Evolutionary conservation across 257 asterid genomes (phyloP).

Genomic region (Solanum lycopersicoides): DNA sequence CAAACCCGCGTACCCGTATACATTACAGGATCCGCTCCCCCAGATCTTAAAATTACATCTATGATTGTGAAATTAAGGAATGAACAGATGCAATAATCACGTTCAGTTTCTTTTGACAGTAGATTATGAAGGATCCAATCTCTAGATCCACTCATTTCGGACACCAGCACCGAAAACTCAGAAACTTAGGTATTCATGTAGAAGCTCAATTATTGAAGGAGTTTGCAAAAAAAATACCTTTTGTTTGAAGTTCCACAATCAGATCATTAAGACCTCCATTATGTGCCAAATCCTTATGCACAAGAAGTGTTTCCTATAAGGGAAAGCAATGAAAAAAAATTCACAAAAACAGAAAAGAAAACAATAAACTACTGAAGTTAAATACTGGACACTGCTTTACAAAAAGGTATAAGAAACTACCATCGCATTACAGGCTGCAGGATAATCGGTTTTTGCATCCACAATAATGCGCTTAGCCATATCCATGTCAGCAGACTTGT

Average conservation of each 20-base stretch:
- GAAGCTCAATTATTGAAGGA: background rate
- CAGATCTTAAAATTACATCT: background rate
- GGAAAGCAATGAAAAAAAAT: background rate
- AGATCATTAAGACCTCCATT: slow-evolving; percentile 43
- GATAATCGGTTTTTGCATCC: slow-evolving; percentile 76
- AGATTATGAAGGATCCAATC: background rate
- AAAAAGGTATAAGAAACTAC: slow-evolving; percentile 16
- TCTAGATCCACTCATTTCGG: background rate
- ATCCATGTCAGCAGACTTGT: slow-evolving; percentile 61
- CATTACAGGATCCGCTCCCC: background rate
- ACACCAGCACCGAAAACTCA: background rate
- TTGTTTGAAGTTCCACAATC: slow-evolving; percentile 46
- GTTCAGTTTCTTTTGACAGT: background rate
- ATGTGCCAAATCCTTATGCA: slow-evolving; percentile 51
- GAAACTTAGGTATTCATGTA: background rate
- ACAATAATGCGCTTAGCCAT: slow-evolving; percentile 52
- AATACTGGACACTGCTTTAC: background rate
- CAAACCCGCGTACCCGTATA: background rate
- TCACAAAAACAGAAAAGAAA: background rate
- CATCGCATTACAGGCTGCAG: slow-evolving; percentile 89
- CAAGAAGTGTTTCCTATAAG: slow-evolving; percentile 66
- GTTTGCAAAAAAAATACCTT: slow-evolving; percentile 27
- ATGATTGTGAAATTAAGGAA: background rate
- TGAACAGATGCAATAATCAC: background rate
- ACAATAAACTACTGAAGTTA: background rate